Conservation (phyloP, 441 rosid genomes). For the Daphne laureola region DNA sequence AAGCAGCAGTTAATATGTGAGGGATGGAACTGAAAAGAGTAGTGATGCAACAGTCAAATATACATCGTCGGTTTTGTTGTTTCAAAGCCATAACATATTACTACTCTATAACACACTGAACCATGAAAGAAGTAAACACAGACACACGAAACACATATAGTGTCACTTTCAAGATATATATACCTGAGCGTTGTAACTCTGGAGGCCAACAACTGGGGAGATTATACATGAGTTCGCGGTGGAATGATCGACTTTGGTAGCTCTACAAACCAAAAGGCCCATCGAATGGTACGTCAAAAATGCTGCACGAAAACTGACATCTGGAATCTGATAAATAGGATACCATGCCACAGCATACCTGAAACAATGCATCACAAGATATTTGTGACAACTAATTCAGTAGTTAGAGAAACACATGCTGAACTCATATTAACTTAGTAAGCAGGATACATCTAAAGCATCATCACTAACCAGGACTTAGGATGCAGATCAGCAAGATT, state of each 20-base stretch:
- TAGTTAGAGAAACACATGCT: no score
- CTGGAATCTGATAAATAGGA: slow-evolving; percentile 51
- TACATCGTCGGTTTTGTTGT: no score
- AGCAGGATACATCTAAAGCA: no score
- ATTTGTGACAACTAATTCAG: no score
- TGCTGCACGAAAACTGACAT: slow-evolving; percentile 44
- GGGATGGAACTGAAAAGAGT: no score
- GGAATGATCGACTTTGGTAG: slow-evolving; percentile 17
- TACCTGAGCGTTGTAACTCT: slow-evolving; percentile 59
- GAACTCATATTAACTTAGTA: no score
- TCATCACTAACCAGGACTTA: slow-evolving; percentile 40
- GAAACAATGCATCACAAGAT: slow-evolving; percentile 14
- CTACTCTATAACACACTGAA: no score
- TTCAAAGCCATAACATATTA: no score
- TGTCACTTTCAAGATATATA: background rate
- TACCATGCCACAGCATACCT: slow-evolving; percentile 70
- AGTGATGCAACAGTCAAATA: no score
- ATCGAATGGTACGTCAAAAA: slow-evolving; percentile 54
- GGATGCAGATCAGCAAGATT: slow-evolving; percentile 40
- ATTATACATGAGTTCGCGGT: slow-evolving; percentile 18
- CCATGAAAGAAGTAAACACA: no score
- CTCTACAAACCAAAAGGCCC: slow-evolving; percentile 30
- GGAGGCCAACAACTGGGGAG: slow-evolving; percentile 50
- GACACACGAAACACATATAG: no score
- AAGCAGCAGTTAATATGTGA: background rate